Conservation (phyloP, 2,329 filamentous ascomycete species). For the Trichoderma pleuroti region DNA sequence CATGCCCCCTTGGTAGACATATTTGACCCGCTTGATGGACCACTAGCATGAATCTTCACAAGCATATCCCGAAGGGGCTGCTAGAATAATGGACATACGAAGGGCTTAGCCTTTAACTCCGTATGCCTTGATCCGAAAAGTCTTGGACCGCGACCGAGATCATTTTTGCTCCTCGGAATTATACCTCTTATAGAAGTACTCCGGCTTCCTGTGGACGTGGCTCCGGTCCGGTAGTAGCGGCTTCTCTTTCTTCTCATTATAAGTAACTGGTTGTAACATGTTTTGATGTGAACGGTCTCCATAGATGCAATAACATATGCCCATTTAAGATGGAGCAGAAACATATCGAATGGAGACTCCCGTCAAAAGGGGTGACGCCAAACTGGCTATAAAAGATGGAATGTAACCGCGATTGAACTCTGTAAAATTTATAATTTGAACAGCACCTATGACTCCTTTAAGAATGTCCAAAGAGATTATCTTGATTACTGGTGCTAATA, state of each 20-base stretch:
- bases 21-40: background rate
- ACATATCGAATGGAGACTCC: background rate
- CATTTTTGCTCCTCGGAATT: background rate
- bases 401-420: background rate
- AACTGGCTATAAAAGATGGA: background rate
- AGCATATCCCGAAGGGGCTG: background rate
- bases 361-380: background rate
- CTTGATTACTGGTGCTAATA: background rate
- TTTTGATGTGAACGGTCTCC: background rate
- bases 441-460: background rate
- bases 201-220: background rate
- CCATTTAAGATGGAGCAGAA: background rate
- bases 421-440: background rate
- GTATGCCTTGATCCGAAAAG: background rate
- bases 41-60: background rate
- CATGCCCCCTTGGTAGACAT: background rate
- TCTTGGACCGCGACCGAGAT: background rate
- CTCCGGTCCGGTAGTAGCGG: background rate
- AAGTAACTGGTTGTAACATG: background rate
- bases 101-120: background rate
- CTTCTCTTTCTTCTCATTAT: background rate
- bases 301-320: background rate
- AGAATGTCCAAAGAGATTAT: background rate
- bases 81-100: background rate
- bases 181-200: background rate